phyloP scores from a whole-genome alignment of 2,329 filamentous ascomycete genomes.

The Epichloe amarillans region DNA sequence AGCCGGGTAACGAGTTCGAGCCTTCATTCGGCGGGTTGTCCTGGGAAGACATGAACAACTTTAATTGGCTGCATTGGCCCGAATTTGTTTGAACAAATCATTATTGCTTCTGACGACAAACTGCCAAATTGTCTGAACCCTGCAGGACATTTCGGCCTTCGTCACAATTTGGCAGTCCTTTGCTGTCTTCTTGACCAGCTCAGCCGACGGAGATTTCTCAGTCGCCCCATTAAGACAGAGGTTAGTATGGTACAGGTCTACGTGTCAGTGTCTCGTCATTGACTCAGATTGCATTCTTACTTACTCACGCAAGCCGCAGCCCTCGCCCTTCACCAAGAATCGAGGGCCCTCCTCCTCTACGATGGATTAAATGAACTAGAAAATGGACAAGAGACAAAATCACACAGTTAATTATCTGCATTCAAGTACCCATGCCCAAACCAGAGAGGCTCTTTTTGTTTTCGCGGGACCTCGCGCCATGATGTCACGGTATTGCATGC shows the following conservation, averaged over 20 bases:
- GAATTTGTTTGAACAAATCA: slow-evolving; percentile 18
- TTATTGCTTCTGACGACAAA: background rate
- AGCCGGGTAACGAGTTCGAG: slow-evolving; percentile 46
- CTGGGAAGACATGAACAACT: slow-evolving; percentile 44
- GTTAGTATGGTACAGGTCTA: slow-evolving; percentile 30
- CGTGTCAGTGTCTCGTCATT: slow-evolving; percentile 5
- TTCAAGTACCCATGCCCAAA: too few relatives aligned
- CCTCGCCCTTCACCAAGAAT: slow-evolving; percentile 34
- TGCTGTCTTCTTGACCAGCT: background rate
- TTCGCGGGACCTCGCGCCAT: too few relatives aligned
- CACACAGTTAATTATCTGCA: too few relatives aligned
- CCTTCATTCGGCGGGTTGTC: slow-evolving; percentile 40
- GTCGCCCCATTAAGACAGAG: slow-evolving; percentile 32
- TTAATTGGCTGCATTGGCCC: slow-evolving; percentile 43
- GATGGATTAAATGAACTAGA: too few relatives aligned
- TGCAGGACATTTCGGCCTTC: background rate
- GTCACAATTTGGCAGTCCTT: background rate
- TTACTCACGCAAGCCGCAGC: slow-evolving; percentile 26
- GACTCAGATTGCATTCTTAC: too few relatives aligned
- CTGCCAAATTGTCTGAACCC: background rate
- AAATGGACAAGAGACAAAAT: too few relatives aligned
- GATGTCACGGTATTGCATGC: too few relatives aligned
- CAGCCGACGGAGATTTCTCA: slow-evolving; percentile 19
- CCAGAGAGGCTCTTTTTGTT: too few relatives aligned
- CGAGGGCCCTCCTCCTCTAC: slow-evolving; percentile 22